phyloP scores from a whole-genome alignment of 192 early-diverging fungal genomes.

The Entomortierella parvispora region DNA sequence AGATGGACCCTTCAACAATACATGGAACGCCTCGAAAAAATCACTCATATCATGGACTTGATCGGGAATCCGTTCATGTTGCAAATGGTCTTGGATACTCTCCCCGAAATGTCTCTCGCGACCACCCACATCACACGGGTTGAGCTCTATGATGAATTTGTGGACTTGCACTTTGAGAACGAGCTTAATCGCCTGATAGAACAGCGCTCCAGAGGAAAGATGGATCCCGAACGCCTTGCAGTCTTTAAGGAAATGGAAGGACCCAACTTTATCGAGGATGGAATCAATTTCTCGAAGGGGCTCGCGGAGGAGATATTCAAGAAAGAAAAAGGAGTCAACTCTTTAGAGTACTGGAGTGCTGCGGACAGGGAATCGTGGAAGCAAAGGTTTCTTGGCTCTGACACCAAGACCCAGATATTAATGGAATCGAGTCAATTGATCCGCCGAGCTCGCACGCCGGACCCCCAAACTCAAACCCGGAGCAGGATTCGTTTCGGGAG shows the following conservation, averaged over 20 bases:
- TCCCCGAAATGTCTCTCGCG: neutral
- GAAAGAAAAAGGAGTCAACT: neutral
- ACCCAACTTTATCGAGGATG: neutral
- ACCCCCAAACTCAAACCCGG: too few relatives aligned
- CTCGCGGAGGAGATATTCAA: neutral
- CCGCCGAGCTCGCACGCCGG: too few relatives aligned
- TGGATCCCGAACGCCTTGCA: neutral
- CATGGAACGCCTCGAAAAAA: neutral
- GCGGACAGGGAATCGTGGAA: neutral
- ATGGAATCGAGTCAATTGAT: neutral
- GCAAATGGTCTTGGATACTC: neutral
- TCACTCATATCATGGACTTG: constrained; percentile 2
- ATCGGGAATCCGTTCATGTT: constrained; percentile 7
- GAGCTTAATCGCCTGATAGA: neutral
- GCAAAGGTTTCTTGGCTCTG: neutral
- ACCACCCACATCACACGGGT: neutral
- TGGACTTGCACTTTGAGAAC: too few relatives aligned
- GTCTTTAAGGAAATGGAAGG: too few relatives aligned
- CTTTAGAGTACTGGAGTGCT: neutral
- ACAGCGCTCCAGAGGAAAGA: neutral
- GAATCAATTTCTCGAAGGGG: neutral
- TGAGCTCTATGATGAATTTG: neutral
- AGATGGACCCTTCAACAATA: too few relatives aligned
- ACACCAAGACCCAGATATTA: neutral
- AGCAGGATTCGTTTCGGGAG: too few relatives aligned